Conservation (phyloP, 345 rosid genomes). For the Sisymbrium altissimum region DNA sequence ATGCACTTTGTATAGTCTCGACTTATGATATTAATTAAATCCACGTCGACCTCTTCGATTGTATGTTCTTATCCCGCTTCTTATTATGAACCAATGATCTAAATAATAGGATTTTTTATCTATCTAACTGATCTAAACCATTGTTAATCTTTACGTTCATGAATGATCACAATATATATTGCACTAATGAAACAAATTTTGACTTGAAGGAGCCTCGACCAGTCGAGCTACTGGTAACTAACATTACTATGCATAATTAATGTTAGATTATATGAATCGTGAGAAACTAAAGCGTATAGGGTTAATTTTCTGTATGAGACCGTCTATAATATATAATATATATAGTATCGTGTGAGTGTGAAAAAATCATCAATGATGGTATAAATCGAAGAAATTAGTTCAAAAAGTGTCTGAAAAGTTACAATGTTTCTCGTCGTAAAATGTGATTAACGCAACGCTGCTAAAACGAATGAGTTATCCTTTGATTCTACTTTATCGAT, state of each 20-base stretch:
- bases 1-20: not conserved
- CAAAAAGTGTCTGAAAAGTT: not conserved
- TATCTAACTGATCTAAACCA: no score
- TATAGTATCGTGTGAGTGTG: no score
- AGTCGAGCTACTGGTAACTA: no score
- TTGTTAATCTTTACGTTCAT: constrained; percentile 1
- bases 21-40: not conserved
- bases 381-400: not conserved
- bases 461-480: not conserved
- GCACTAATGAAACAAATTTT: not conserved
- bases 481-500: not conserved
- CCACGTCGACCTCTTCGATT: not conserved
- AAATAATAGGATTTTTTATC: no score
- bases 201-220: no score
- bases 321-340: no score
- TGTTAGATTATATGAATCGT: not conserved
- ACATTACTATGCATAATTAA: not conserved
- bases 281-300: not conserved
- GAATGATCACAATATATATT: not conserved
- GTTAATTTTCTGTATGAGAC: no score
- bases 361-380: no score
- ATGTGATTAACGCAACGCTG: not conserved
- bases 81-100: not conserved
- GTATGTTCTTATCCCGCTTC: not conserved
- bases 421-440: not conserved